These are phyloP conservation scores for Fusarium veterinarium DNA, from an alignment of 2,329 filamentous ascomycete genomes.

Conservation along the genomic window DNA sequence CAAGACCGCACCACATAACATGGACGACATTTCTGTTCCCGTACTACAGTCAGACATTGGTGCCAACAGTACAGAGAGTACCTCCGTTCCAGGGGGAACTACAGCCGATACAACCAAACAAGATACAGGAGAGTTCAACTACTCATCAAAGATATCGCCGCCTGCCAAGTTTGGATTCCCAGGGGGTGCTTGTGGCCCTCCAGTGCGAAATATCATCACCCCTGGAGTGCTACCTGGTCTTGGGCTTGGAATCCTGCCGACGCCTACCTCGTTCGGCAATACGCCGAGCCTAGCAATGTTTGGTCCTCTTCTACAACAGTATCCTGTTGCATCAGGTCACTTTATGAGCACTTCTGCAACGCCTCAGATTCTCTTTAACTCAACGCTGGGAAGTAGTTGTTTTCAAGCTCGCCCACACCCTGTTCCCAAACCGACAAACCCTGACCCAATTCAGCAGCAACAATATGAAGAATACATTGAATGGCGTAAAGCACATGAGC, in stretches of 20 bases:
- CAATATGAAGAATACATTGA: constrained; percentile 62
- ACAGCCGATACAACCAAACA: not conserved
- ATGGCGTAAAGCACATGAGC: constrained; percentile 61
- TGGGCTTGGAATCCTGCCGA: not conserved
- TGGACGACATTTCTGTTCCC: not conserved
- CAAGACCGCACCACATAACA: not conserved
- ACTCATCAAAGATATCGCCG: not conserved
- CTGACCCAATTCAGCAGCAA: constrained; percentile 56
- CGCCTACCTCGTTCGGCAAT: not conserved
- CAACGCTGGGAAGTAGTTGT: not conserved
- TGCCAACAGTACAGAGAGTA: not conserved
- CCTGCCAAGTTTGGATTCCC: not conserved
- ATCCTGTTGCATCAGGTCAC: not conserved
- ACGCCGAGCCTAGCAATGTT: not conserved
- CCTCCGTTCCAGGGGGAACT: not conserved
- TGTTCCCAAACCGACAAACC: constrained; percentile 55
- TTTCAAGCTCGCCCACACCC: constrained; percentile 21
- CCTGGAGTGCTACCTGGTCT: constrained; percentile 16
- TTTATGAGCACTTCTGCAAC: not conserved
- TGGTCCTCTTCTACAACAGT: constrained; percentile 6
- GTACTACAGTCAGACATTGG: not conserved
- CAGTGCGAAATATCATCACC: not conserved
- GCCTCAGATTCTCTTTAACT: not conserved
- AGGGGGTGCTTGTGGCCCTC: not conserved
- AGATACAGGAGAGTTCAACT: not conserved